Evolutionary conservation across 306 rosid species (phyloP), one percentile per base, ranked within the genome.

Genomic region (Mimosa bimucronata): DNA sequence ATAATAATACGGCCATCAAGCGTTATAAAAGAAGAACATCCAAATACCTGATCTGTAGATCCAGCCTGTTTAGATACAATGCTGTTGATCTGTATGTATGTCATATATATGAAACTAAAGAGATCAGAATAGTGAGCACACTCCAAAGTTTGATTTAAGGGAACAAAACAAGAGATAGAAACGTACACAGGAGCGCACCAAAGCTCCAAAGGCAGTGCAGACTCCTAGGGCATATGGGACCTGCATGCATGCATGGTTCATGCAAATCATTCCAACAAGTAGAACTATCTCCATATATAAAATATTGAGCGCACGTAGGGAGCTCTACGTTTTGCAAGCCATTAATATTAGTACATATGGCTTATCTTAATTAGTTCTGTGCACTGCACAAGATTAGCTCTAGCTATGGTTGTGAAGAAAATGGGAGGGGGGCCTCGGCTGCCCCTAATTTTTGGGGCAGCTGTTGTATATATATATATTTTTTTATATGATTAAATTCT

Each of bases 1-100:
- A 40, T 41, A 10, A 7, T 38, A 42, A 38, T 29, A 21, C 75
- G 21, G 5, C 8, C 60, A 52, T 4, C 3, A 66, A 66, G 14
- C 8, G 21, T 29, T 28, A 23, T 25, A 25, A 46, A 75, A 40
- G 25, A 53, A 46, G 52, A 16, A 48, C 18, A 48, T 48, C 21
- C 23, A 16, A 18, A 16, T 84, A 90, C 97, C 97, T 94, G 98
- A 81, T 94, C 97, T 30, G 57, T 66, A 28, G 91, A 69, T 61
- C 97, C 94, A 37, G 91, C 97, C 87, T 89, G 97, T 82, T 94
- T 92, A 1, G 98, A 94, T 65, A 88, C 97, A 81, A 92, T 91
- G 87, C 98, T 91, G 84, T 92, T 85, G 72, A 94, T 75, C 98
- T 94, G 94, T 7, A 52, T 61, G 12, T 13, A n/a, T n/a, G n/a